Conservation (phyloP, 2,329 filamentous ascomycete species). For the Gaeumannomyces tritici region DNA sequence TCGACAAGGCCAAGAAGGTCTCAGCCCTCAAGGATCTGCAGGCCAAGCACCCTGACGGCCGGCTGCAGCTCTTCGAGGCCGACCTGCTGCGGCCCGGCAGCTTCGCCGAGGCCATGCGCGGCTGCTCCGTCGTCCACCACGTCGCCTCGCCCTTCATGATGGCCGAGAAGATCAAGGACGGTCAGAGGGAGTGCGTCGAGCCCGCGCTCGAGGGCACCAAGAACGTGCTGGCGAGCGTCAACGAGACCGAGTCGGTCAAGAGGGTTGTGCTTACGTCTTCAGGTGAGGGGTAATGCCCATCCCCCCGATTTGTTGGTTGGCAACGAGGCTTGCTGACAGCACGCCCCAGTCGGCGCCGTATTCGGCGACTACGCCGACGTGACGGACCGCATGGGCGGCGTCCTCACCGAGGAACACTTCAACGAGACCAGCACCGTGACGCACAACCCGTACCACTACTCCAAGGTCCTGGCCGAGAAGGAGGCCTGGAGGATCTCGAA, state of each 20-base stretch:
- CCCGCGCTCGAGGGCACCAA: constrained; percentile 16
- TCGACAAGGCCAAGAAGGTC: constrained; percentile 7
- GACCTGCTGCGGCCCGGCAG: constrained; percentile 18
- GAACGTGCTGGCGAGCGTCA: constrained; percentile 14
- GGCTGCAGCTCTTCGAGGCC: constrained; percentile 17
- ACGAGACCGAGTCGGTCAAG: constrained; percentile 11
- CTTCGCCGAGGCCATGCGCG: constrained; percentile 17
- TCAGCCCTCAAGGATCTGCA: constrained; percentile 6
- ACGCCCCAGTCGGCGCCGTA: constrained; percentile 13
- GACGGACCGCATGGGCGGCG: constrained; percentile 9
- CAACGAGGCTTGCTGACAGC: not conserved
- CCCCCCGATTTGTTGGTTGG: not conserved
- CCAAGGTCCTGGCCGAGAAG: constrained; percentile 17
- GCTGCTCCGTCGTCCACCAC: constrained; percentile 21
- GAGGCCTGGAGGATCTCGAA: constrained; percentile 16
- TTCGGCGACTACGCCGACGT: constrained; percentile 17
- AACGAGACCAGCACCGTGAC: constrained; percentile 15
- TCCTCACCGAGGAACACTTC: constrained; percentile 13
- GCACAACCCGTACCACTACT: constrained; percentile 17
- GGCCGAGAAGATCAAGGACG: constrained; percentile 15
- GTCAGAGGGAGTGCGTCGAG: constrained; percentile 15
- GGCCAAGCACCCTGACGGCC: constrained; percentile 5
- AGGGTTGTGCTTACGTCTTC: constrained; percentile 16
- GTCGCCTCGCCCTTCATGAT: constrained; percentile 23
- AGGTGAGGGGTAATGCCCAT: not conserved